Conservation (phyloP, 495 filamentous ascomycete species). For the Aspergillus ellipticus region DNA sequence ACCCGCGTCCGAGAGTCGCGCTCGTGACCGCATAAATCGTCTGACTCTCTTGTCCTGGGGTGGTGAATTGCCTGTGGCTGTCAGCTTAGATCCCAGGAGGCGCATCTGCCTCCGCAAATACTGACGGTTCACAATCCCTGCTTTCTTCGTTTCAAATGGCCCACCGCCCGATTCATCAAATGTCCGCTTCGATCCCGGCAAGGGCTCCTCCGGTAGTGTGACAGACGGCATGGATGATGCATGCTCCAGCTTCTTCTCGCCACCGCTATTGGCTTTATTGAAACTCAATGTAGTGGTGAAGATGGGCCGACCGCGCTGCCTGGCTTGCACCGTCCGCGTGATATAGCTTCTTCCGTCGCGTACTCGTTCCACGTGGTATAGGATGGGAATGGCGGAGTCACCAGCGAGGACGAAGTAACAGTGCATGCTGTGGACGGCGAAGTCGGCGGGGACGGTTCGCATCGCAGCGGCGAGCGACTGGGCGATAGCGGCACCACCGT, state of each 20-base stretch:
- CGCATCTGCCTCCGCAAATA: constrained; percentile 1
- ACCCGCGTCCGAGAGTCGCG: constrained; percentile 64
- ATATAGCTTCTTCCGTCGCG: constrained; percentile 87
- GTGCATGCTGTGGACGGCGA: constrained; percentile 91
- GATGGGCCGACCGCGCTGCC: constrained; percentile 83
- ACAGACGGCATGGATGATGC: constrained; percentile 31
- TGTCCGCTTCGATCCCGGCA: constrained; percentile 19
- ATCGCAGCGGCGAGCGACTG: constrained; percentile 88
- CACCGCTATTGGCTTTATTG: constrained; percentile 65
- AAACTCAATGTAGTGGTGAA: constrained; percentile 95
- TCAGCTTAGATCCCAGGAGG: background rate
- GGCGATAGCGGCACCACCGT: constrained; percentile 88
- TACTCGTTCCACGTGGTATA: constrained; percentile 90
- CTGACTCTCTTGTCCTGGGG: constrained; percentile 66
- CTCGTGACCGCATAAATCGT: constrained; percentile 76
- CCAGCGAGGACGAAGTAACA: constrained; percentile 97
- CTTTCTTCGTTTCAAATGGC: constrained; percentile 39
- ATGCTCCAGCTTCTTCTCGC: constrained; percentile 52
- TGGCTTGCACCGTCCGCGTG: constrained; percentile 91
- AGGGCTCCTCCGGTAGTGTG: constrained; percentile 21
- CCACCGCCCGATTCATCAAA: constrained; percentile 32
- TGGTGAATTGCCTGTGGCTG: constrained; percentile 31
- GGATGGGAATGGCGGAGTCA: constrained; percentile 74
- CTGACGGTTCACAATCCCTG: constrained; percentile 44
- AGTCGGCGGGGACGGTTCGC: constrained; percentile 73